Percentiles rank a stretch among this genome's conserved stretches.
These are phyloP conservation scores for Nemania sp. DNA, from an alignment of 2,329 filamentous ascomycete species.

Conservation along the genomic window DNA sequence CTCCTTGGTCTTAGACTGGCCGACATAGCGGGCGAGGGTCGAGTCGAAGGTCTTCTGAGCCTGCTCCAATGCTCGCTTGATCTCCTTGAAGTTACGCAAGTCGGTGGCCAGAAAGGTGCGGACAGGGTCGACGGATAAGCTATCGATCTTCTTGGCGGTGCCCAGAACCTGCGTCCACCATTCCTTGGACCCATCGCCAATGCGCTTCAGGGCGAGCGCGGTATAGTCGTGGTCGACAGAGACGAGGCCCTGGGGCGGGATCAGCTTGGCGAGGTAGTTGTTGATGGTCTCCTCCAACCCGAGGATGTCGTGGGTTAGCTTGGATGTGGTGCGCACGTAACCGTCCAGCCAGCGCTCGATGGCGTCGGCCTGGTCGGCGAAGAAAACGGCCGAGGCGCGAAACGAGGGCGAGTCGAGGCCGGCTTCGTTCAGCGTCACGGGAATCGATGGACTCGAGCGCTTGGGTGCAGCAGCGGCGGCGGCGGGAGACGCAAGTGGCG, in stretches of 20 bases:
- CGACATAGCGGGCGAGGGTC: conserved; percentile 77
- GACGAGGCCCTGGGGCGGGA: conserved; percentile 72
- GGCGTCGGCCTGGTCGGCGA: conserved; percentile 86
- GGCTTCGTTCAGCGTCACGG: conserved; percentile 90
- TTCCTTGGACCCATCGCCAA: conserved; percentile 83
- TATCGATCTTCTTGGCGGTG: conserved; percentile 77
- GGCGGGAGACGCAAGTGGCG: conserved; percentile 23
- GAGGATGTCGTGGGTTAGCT: conserved; percentile 64
- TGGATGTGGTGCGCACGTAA: conserved; percentile 57
- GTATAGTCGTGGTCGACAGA: conserved; percentile 97
- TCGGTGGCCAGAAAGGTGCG: conserved; percentile 77
- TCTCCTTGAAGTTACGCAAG: conserved; percentile 83
- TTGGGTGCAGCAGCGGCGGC: conserved; percentile 26
- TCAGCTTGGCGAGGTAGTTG: conserved; percentile 72
- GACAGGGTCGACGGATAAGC: conserved; percentile 78
- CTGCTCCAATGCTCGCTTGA: conserved; percentile 72
- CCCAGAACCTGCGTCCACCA: conserved; percentile 80
- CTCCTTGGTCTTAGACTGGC: conserved; percentile 91
- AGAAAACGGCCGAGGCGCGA: conserved; percentile 82
- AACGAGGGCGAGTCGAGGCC: conserved; percentile 96
- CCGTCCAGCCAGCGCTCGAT: conserved; percentile 88
- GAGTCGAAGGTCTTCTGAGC: conserved; percentile 84
- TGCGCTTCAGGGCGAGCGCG: conserved; percentile 79
- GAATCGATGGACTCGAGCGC: conserved; percentile 52
- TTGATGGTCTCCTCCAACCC: conserved; percentile 80